A percentile compares a stretch with the other conserved stretches of the same genome.
phyloP scores from a whole-genome alignment of 2,329 filamentous ascomycete species.

The Phoma sp. region DNA sequence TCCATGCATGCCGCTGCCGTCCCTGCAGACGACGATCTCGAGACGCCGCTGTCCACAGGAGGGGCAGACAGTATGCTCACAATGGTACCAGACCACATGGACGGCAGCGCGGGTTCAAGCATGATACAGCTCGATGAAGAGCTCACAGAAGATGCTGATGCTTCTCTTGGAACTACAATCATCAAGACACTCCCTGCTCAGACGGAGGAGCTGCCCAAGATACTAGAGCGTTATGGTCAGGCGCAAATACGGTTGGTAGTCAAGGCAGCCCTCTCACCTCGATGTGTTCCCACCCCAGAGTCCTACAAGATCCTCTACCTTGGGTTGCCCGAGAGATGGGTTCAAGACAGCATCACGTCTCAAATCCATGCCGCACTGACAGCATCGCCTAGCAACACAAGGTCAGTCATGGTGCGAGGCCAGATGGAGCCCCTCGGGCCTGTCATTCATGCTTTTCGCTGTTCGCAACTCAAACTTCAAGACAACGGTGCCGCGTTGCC shows the following conservation, averaged over 20 bases:
- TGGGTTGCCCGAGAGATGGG: constrained; percentile 39
- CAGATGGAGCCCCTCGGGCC: constrained; percentile 41
- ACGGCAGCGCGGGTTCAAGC: constrained; percentile 27
- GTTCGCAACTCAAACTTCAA: constrained; percentile 24
- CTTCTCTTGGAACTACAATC: constrained; percentile 27
- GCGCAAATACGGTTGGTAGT: constrained; percentile 38
- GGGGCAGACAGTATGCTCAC: constrained; percentile 41
- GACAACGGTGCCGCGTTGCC: constrained; percentile 18
- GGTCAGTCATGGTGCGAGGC: constrained; percentile 45
- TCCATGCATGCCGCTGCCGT: constrained; percentile 25
- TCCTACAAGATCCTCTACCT: constrained; percentile 45
- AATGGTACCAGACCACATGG: constrained; percentile 33
- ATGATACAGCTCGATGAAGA: constrained; percentile 38
- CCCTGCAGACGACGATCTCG: constrained; percentile 21
- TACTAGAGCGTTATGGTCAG: constrained; percentile 36
- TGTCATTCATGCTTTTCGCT: constrained; percentile 39
- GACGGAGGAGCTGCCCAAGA: constrained; percentile 28
- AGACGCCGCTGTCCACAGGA: constrained; percentile 22
- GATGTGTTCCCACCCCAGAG: constrained; percentile 31
- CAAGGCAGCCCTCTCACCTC: constrained; percentile 35
- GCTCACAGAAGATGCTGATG: constrained; percentile 13
- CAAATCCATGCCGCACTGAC: constrained; percentile 43
- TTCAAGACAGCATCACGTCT: constrained; percentile 36
- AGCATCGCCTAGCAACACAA: constrained; percentile 38
- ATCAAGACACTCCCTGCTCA: constrained; percentile 33